Conservation (phyloP, 208 protist genomes). For the Trypanosoma brucei region DNA sequence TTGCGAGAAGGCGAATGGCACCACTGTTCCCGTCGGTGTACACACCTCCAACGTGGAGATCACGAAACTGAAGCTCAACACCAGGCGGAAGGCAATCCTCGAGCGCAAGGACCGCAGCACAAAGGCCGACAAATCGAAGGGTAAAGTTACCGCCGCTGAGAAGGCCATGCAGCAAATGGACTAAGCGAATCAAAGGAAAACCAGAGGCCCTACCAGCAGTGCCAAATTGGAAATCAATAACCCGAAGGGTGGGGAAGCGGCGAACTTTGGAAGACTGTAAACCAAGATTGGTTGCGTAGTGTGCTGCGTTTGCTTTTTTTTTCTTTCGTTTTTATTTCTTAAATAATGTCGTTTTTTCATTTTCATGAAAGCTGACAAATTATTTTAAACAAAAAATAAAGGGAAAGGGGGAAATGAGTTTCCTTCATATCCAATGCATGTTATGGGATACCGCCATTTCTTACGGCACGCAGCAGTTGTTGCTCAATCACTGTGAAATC, state of each 20-base stretch:
- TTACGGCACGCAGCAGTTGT: no score
- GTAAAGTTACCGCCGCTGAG: conserved; percentile 85
- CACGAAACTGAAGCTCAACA: conserved; percentile 98
- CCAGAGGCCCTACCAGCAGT: not conserved
- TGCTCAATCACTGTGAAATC: not conserved
- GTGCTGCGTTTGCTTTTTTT: no score
- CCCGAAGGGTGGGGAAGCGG: no score
- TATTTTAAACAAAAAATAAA: no score
- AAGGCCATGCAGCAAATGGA: conserved; percentile 93
- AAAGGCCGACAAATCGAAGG: conserved; percentile 90
- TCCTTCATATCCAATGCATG: no score
- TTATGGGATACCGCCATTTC: no score
- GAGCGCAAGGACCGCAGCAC: conserved; percentile 89
- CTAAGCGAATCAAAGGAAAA: conserved; percentile 33
- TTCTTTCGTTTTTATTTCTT: no score
- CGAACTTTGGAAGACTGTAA: no score
- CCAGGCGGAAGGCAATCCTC: conserved; percentile 97
- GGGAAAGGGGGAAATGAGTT: no score
- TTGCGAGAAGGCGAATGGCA: conserved; percentile 96
- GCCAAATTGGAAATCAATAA: not conserved
- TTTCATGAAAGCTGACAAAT: no score
- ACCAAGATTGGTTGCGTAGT: no score
- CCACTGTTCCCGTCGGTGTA: conserved; percentile 93
- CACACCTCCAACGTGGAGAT: conserved; percentile 99
- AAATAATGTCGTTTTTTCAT: no score